Conservation (phyloP, 352 stramenopile genomes). For the Pythium dissotocum region DNA sequence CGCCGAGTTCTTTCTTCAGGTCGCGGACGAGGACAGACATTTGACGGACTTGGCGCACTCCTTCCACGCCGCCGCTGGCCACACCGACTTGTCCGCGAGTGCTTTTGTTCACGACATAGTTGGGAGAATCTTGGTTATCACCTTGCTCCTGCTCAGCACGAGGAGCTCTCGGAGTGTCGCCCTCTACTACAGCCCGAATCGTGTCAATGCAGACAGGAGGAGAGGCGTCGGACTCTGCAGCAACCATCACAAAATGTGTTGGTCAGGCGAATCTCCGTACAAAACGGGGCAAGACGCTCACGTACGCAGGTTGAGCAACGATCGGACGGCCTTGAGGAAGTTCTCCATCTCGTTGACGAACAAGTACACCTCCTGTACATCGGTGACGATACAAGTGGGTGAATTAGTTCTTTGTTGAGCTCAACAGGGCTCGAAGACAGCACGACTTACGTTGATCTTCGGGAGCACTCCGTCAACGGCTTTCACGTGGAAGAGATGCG, state of each 20-base stretch:
- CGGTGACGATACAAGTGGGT: not conserved
- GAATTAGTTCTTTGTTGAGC: not conserved
- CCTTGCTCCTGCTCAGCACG: not conserved
- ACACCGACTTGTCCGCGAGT: conserved; percentile 12
- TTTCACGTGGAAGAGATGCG: conserved; percentile 85
- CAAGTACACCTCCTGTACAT: conserved; percentile 72
- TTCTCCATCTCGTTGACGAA: conserved; percentile 89
- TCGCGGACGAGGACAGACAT: conserved; percentile 73
- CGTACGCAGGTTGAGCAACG: conserved; percentile 68
- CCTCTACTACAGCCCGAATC: conserved; percentile 28
- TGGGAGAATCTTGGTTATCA: conserved; percentile 27
- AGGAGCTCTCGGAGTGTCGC: not conserved
- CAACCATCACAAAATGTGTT: not conserved
- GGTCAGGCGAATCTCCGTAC: not conserved
- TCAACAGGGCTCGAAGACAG: not conserved
- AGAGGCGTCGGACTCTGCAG: conserved; percentile 47
- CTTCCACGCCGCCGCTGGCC: conserved; percentile 38
- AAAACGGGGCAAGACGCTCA: conserved; percentile 1
- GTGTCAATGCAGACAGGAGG: conserved; percentile 51
- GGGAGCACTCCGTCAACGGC: conserved; percentile 87
- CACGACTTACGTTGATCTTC: conserved; percentile 79
- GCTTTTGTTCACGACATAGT: conserved; percentile 66
- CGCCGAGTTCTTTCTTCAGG: conserved; percentile 77
- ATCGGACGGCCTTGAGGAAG: conserved; percentile 64
- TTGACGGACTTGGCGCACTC: conserved; percentile 70